A percentile compares a stretch with the other conserved stretches of the same genome.
These are phyloP conservation scores for Postia placenta DNA, from an alignment of 768 basidiomycete species.

Conservation along the genomic window DNA sequence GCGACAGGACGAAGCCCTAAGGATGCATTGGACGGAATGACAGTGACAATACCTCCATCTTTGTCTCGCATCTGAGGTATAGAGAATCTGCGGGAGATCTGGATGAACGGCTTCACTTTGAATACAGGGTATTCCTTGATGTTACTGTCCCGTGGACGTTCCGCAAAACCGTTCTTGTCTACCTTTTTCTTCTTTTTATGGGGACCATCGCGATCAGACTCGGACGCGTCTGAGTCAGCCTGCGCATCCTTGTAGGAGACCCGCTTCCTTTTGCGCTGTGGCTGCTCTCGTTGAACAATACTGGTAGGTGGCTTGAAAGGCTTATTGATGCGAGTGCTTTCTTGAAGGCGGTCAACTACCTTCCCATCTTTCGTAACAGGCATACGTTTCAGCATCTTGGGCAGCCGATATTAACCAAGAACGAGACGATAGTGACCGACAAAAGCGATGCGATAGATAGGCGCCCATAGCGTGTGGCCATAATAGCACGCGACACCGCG, in stretches of 20 bases:
- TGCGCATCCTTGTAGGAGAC: constrained; percentile 76
- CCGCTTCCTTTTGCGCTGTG: constrained; percentile 78
- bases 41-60: constrained; percentile 55
- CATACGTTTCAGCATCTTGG: constrained; percentile 56
- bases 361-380: constrained; percentile 71
- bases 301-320: constrained; percentile 75
- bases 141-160: constrained; percentile 51
- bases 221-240: constrained; percentile 47
- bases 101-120: constrained; percentile 71
- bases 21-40: constrained; percentile 58
- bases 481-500: neutral
- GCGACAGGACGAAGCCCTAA: constrained; percentile 82
- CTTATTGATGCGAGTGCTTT: constrained; percentile 67
- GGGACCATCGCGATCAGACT: constrained; percentile 41
- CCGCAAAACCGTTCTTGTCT: constrained; percentile 49
- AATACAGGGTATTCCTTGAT: constrained; percentile 73
- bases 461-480: neutral
- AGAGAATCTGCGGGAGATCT: constrained; percentile 62
- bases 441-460: neutral
- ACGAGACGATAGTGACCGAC: neutral
- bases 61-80: constrained; percentile 77
- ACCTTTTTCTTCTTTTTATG: constrained; percentile 66
- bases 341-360: constrained; percentile 59
- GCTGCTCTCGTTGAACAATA: constrained; percentile 48
- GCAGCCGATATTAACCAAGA: neutral